phyloP scores from a whole-genome alignment of 176 grass and related monocot genomes.

The Ensete ventricosum region DNA sequence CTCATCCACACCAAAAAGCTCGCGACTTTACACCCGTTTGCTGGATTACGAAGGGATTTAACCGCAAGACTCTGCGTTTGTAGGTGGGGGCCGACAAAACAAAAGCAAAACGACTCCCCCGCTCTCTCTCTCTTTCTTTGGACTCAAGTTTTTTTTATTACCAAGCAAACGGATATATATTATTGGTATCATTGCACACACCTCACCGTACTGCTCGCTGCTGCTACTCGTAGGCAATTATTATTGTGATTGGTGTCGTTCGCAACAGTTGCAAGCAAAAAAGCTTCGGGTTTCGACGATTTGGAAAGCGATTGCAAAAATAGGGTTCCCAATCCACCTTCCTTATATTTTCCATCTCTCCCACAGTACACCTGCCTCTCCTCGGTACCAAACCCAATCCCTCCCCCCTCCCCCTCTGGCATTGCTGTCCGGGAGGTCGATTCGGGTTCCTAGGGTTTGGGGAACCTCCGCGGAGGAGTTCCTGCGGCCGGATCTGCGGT shows the following conservation, averaged over 20 bases:
- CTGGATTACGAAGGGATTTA: not conserved
- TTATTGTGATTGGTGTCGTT: not conserved
- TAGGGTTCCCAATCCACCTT: not conserved
- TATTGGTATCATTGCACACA: slow-evolving; percentile 1
- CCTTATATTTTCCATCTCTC: not conserved
- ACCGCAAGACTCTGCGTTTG: not conserved
- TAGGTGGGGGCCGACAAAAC: not conserved
- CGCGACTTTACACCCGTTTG: not conserved
- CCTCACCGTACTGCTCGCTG: not conserved
- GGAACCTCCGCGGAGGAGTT: not conserved
- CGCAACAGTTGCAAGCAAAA: not conserved
- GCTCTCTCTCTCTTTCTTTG: not conserved
- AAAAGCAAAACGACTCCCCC: not conserved
- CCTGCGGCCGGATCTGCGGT: not conserved
- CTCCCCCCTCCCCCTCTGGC: not conserved
- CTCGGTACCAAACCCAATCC: not conserved
- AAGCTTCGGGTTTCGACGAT: not conserved
- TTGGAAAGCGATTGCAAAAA: not conserved
- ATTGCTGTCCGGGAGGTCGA: not conserved
- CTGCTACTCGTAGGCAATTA: not conserved
- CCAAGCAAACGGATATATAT: not conserved
- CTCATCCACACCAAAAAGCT: not conserved
- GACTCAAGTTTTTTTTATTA: slow-evolving; percentile 1
- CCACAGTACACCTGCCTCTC: not conserved
- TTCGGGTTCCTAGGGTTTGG: not conserved